These are phyloP conservation scores for Sporothrix euskadiensis DNA, from an alignment of 2,329 filamentous ascomycete species.

Conservation along the genomic window DNA sequence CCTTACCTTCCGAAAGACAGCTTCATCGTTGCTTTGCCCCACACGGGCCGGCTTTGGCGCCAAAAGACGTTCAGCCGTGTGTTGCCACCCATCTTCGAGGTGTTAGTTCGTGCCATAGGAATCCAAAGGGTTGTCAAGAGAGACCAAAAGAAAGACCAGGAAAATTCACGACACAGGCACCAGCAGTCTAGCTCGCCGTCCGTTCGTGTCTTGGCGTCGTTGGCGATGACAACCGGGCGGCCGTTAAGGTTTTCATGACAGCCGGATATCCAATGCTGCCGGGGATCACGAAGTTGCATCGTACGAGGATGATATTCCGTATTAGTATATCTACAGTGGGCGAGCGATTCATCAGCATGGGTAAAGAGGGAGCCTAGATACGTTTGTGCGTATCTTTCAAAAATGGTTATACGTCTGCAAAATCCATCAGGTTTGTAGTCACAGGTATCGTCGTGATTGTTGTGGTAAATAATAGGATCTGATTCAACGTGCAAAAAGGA, in stretches of 20 bases:
- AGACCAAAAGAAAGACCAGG: not conserved
- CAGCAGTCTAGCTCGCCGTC: not conserved
- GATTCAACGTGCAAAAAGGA: not conserved
- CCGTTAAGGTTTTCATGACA: not conserved
- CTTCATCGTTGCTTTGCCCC: not conserved
- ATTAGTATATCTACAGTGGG: not conserved
- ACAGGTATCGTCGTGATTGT: not conserved
- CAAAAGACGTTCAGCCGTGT: not conserved
- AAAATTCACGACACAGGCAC: not conserved
- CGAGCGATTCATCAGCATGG: not conserved
- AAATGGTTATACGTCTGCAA: no score
- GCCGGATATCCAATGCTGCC: not conserved
- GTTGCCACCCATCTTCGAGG: not conserved
- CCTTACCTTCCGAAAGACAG: not conserved
- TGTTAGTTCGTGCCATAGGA: not conserved
- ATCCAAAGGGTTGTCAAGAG: not conserved
- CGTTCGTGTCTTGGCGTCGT: not conserved
- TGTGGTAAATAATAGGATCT: not conserved
- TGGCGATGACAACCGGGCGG: not conserved
- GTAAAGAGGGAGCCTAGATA: not conserved
- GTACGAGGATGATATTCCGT: not conserved
- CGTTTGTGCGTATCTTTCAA: not conserved
- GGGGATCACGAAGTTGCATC: not conserved
- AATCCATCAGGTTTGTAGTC: not conserved
- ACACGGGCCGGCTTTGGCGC: conserved; percentile 12